Base-by-base conservation (phyloP, 2,329 filamentous ascomycete genomes). In the Neofusicoccum laricinum region DNA sequence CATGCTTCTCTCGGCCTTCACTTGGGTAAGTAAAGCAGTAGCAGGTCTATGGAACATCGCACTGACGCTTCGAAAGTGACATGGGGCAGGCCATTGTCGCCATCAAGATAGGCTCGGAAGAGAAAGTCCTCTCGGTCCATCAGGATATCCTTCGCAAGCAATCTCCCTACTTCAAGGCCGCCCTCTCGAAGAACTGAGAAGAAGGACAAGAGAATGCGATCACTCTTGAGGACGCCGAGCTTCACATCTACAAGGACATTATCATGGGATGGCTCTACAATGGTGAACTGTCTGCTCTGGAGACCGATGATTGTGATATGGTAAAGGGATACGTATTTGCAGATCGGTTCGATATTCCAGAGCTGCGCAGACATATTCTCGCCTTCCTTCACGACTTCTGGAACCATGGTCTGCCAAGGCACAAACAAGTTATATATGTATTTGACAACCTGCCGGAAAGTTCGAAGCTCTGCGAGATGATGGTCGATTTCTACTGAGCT, bases 221-320 rank as follows among this genome's bases (percentile, higher is more conserved):
- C 3, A 19, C 14, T n/a, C 17, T 53, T 2, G 7, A 15, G 8
- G 48, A 63, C 2, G 21, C 12, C 3, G 48, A 63, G n/a, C n/a
- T n/a, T n/a, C n/a, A n/a, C n/a, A n/a, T n/a, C n/a, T n/a, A n/a
- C n/a, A n/a, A n/a, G n/a, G 17, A 8, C 10, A 45, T 51, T 15
- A 15, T 38, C n/a, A 11, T 59, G 11, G 25, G 21, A 21, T 63
- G 48, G 61, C 8, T 55, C 8, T 53, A 63, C 40, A 53, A 15
- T 8, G 36, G 12, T 0, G 0, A n/a, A 4, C 5, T 41, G 7
- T 8, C 1, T 4, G n/a, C n/a, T n/a, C n/a, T n/a, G n/a, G n/a
- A n/a, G n/a, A n/a, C n/a, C n/a, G n/a, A n/a, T n/a, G n/a, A n/a
- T n/a, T n/a, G n/a, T n/a, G n/a, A n/a, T n/a, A n/a, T 30, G 25